Conservation (phyloP, 345 rosid species). For the Eucalyptus cladocalyx region DNA sequence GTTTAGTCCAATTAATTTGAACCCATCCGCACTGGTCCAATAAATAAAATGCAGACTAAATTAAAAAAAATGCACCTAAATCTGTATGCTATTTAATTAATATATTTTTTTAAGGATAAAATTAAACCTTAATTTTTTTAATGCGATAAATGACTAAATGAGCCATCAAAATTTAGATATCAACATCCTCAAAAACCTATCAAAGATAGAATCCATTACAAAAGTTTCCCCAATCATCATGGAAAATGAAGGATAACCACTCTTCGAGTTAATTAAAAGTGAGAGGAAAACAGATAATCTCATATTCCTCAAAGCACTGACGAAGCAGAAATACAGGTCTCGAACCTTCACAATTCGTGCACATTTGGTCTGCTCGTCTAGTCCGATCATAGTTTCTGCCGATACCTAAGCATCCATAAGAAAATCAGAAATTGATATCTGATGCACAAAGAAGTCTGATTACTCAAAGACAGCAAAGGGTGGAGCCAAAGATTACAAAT, state of each 20-base stretch:
- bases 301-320: not conserved
- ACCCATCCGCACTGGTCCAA: no score
- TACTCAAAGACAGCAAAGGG: not conserved
- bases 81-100: no score
- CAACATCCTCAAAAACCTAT: constrained; percentile 75
- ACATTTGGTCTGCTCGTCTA: constrained; percentile 87
- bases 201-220: not conserved
- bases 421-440: not conserved
- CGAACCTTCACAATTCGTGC: constrained; percentile 79
- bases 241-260: not conserved
- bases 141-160: no score
- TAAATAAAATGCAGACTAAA: no score
- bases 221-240: not conserved
- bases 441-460: not conserved
- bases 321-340: not conserved
- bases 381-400: constrained; percentile 89
- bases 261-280: not conserved
- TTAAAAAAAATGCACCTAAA: no score
- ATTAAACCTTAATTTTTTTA: no score
- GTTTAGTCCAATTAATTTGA: no score
- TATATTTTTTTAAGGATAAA: no score
- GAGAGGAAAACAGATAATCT: not conserved
- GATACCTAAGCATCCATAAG: constrained; percentile 44
- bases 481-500: constrained; percentile 46
- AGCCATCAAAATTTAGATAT: no score